Evolutionary conservation across 1,284 basidiomycete species (phyloP).

Genomic region (Tilletiaria anomala): DNA sequence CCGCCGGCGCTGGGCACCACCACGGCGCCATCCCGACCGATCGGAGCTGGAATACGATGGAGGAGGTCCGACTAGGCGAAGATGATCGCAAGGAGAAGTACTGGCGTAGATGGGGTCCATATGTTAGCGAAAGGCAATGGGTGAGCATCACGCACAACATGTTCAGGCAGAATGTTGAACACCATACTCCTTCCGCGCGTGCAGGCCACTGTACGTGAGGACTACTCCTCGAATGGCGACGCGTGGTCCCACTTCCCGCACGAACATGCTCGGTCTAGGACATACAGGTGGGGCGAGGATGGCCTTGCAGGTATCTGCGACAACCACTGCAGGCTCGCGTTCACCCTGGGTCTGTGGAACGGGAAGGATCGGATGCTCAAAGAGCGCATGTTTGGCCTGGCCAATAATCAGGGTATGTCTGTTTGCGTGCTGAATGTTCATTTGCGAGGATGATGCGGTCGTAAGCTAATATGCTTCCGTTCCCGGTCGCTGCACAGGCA

Average conservation of each 20-base stretch:
- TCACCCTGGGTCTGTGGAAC: conserved; percentile 86
- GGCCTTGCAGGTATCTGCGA: conserved; percentile 91
- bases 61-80: conserved; percentile 46
- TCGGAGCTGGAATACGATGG: conserved; percentile 17
- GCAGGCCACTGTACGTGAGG: conserved; percentile 92
- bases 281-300: conserved; percentile 97
- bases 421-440: conserved; percentile 14
- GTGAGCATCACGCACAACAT: conserved; percentile 46
- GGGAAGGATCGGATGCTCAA: conserved; percentile 86
- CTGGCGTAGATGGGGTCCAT: conserved; percentile 98
- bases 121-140: conserved; percentile 94
- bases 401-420: conserved; percentile 79
- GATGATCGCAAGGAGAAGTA: conserved; percentile 56
- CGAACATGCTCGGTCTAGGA: conserved; percentile 79
- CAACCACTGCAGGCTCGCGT: conserved; percentile 84
- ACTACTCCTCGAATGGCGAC: conserved; percentile 89
- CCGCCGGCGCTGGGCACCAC: conserved; percentile 11
- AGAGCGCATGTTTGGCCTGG: conserved; percentile 83
- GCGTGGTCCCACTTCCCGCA: conserved; percentile 97
- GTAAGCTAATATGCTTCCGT: too few species aligned
- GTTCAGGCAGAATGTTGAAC: not conserved
- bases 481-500: too few species aligned
- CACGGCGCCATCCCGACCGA: conserved; percentile 7
- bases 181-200: conserved; percentile 34
- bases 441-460: not conserved